Conservation (phyloP, 2,329 filamentous ascomycete species). For the Calonectria pauciramosa region DNA sequence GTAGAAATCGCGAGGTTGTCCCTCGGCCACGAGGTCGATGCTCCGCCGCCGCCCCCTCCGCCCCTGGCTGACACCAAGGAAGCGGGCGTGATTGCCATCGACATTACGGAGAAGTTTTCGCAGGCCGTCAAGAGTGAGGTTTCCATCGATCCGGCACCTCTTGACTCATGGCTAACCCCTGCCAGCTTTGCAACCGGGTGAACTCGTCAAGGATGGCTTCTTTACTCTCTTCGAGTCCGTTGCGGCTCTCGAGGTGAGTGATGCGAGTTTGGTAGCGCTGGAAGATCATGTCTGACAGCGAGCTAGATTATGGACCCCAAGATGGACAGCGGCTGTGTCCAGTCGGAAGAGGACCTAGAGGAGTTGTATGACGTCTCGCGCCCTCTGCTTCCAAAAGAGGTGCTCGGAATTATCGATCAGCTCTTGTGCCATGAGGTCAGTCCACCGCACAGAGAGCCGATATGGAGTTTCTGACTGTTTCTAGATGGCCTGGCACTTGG, state of each 20-base stretch:
- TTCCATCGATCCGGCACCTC: not conserved
- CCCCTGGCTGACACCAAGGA: conserved; percentile 58
- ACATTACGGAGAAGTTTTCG: conserved; percentile 71
- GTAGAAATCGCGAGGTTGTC: conserved; percentile 59
- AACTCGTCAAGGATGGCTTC: conserved; percentile 92
- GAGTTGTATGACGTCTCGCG: conserved; percentile 83
- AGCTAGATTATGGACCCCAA: conserved; percentile 96
- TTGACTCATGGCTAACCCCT: conserved; percentile 41
- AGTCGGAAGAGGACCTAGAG: conserved; percentile 84
- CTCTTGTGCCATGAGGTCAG: conserved; percentile 87
- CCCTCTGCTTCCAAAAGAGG: conserved; percentile 79
- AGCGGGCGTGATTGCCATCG: conserved; percentile 67
- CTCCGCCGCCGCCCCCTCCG: conserved; percentile 47
- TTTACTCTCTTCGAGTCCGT: conserved; percentile 97
- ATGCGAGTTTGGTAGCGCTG: conserved; percentile 88
- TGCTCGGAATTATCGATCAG: conserved; percentile 95
- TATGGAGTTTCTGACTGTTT: not conserved
- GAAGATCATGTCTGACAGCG: conserved; percentile 67
- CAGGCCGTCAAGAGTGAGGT: conserved; percentile 66
- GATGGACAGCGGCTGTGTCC: conserved; percentile 94
- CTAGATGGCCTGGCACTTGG: conserved; percentile 95
- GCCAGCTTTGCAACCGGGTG: conserved; percentile 80
- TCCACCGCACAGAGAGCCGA: not conserved
- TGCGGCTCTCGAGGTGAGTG: conserved; percentile 79
- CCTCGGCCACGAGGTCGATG: conserved; percentile 51